phyloP scores from a whole-genome alignment of 805 yeast genomes.

The Metschnikowia bowlesiae region DNA sequence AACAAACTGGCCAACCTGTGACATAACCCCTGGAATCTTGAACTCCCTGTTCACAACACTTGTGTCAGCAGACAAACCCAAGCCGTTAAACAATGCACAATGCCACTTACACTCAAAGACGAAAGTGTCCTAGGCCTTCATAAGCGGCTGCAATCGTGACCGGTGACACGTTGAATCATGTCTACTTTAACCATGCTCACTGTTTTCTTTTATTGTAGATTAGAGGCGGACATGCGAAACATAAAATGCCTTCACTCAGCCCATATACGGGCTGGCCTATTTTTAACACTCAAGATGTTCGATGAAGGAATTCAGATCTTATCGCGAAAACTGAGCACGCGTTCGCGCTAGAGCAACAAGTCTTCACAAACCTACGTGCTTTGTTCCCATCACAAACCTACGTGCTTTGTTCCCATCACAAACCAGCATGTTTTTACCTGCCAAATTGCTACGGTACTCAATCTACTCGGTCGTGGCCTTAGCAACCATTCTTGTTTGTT shows the following conservation, averaged over 20 bases:
- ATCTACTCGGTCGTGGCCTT: conserved; percentile 18
- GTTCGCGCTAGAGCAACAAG: neutral
- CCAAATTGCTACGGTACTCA: conserved; percentile 26
- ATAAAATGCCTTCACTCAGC: too few relatives aligned
- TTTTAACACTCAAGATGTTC: too few relatives aligned
- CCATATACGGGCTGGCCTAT: too few relatives aligned
- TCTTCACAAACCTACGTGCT: neutral
- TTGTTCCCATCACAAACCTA: neutral
- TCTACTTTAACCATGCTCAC: too few relatives aligned
- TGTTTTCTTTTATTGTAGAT: too few relatives aligned
- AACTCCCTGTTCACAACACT: neutral
- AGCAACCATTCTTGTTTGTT: conserved; percentile 18
- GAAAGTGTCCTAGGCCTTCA: too few relatives aligned
- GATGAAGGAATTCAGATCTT: neutral
- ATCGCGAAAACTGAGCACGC: neutral
- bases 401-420: neutral
- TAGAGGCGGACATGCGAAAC: too few relatives aligned
- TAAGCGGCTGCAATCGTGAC: too few relatives aligned
- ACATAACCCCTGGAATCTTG: neutral
- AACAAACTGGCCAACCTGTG: neutral
- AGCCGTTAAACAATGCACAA: neutral
- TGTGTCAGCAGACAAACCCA: neutral
- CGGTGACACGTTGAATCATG: too few relatives aligned
- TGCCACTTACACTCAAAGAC: too few relatives aligned
- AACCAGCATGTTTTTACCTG: conserved; percentile 24